phyloP scores from a whole-genome alignment of 768 basidiomycete species.

The Kwoniella europaea region DNA sequence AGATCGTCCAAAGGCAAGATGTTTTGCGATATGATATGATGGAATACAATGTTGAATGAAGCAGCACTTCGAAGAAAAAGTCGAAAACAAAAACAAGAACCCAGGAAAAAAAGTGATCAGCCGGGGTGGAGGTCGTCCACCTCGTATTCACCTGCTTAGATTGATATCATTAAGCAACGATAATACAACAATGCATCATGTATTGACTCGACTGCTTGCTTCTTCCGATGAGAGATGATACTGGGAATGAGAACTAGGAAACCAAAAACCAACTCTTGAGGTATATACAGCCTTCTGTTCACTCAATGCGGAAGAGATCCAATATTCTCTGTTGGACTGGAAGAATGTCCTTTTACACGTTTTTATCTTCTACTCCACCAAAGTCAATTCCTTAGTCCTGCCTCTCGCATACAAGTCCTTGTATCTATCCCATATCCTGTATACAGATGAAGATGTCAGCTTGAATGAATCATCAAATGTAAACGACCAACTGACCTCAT shows the following conservation, averaged over 20 bases:
- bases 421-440: slow-evolving; percentile 93
- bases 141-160: background rate
- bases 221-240: background rate
- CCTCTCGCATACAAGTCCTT: slow-evolving; percentile 91
- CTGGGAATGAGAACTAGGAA: background rate
- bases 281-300: background rate
- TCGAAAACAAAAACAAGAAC: slow-evolving; percentile 1
- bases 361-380: slow-evolving; percentile 48
- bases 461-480: background rate
- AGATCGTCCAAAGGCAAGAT: too few relatives aligned
- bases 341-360: background rate
- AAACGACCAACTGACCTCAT: slow-evolving; percentile 69
- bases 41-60: too few relatives aligned
- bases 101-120: slow-evolving; percentile 12
- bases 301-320: too few relatives aligned
- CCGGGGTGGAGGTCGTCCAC: slow-evolving; percentile 25
- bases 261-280: background rate
- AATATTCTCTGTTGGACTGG: too few relatives aligned
- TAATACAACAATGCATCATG: slow-evolving; percentile 9
- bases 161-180: too few relatives aligned
- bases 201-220: background rate
- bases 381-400: slow-evolving; percentile 63
- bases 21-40: too few relatives aligned
- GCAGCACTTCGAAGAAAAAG: background rate
- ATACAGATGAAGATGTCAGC: slow-evolving; percentile 15